Base-by-base conservation (phyloP, 2,329 filamentous ascomycete species). In the Epichloe brachyelytri region DNA sequence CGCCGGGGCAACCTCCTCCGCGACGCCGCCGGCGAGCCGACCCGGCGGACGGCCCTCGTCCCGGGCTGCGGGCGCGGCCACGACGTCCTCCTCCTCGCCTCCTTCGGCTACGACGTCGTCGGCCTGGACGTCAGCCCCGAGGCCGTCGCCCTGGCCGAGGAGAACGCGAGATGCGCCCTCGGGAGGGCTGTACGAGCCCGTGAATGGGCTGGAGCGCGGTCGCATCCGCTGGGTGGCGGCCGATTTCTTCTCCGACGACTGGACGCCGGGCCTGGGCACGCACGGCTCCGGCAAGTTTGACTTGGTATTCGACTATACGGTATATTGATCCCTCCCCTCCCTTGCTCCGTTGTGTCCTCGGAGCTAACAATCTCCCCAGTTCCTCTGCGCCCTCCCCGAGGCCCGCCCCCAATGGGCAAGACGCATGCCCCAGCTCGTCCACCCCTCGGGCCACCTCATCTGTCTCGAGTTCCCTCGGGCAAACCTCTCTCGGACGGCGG, bases 11-110 rank as follows among this genome's bases (percentile, higher is more conserved):
- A 60, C 43, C 57, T 39, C 5, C n/a, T 49, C 11, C 50, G 50
- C 39, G 50, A 51, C 30, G 2, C 55, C 34, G 38, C 53, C 37
- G 59, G 61, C 47, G 53, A 55, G 40, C 58, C 62, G 39, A 47
- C 58, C 46, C 61, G 60, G 46, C 57, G 58, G 37, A 63, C 59
- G 37, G 88, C 83, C 1, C 71, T 94, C 8, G 84, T 95, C 0
- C 86, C 88, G 0, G 88, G 88, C 5, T 95, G 88, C 65, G 89
- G 88, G 0, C 77, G 79, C 45, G 89, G 88, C 5, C 85, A 93
- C 61, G 89, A 95, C 68, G 85, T 88, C 2, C 72, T 88, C 10
- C 72, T 95, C 38, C 75, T 95, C 43, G 78, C 82, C 47, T 79
- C 79, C 10, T 79, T 83, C 60, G 88, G 88, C 1, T 93, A 86